phyloP scores from a whole-genome alignment of 306 rosid genomes.

The Trichosanthes cucumerina region DNA sequence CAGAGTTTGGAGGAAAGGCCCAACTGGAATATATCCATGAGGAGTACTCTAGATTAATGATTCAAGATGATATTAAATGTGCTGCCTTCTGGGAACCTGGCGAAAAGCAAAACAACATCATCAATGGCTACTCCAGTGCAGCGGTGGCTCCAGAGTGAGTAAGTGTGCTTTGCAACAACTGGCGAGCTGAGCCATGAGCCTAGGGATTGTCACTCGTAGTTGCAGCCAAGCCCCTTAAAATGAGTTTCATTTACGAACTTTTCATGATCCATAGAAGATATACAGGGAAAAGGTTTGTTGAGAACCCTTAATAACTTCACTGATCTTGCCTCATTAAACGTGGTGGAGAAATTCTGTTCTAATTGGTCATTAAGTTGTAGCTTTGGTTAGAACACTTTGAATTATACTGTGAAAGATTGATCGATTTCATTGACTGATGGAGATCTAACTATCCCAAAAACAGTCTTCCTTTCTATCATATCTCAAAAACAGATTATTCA shows the following conservation, averaged over 20 bases:
- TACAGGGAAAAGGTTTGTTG: not conserved
- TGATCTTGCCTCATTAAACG: not conserved
- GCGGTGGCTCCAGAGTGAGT: slow-evolving; percentile 33
- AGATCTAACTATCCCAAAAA: not conserved
- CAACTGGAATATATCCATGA: slow-evolving; percentile 51
- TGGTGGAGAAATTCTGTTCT: not conserved
- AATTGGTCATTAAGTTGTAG: not conserved
- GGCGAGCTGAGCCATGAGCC: not conserved
- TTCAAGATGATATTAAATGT: slow-evolving; percentile 57
- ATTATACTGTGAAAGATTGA: not conserved
- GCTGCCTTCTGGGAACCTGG: slow-evolving; percentile 50
- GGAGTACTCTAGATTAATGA: slow-evolving; percentile 62
- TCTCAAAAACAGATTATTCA: not conserved
- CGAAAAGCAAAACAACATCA: slow-evolving; percentile 22
- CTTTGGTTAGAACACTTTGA: not conserved
- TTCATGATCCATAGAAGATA: not conserved
- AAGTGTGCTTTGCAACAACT: not conserved
- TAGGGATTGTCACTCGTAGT: not conserved
- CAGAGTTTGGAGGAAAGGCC: slow-evolving; percentile 72
- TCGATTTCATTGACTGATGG: not conserved
- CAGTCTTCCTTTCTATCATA: not conserved
- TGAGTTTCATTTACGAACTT: not conserved
- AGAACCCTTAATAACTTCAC: not conserved
- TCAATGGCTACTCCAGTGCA: slow-evolving; percentile 36
- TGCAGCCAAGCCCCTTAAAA: not conserved